These are phyloP conservation scores for Hymenoscyphus linearis DNA, from an alignment of 2,329 filamentous ascomycete species.

Conservation along the genomic window DNA sequence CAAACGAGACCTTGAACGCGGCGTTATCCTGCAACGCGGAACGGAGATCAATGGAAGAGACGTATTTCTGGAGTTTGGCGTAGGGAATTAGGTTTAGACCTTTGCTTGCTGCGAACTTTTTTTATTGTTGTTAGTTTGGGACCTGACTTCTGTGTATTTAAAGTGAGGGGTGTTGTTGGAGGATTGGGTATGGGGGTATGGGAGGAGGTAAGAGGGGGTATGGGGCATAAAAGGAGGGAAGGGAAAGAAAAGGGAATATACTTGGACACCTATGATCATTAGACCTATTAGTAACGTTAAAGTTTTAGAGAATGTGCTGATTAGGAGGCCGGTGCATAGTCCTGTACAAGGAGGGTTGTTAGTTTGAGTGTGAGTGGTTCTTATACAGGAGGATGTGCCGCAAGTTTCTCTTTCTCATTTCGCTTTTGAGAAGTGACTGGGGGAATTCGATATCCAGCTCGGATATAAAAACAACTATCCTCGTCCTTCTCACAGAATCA, in stretches of 20 bases:
- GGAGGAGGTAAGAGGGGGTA: no score
- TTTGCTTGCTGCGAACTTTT: conserved; percentile 43
- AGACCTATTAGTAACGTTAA: conserved; percentile 63
- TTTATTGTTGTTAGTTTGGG: conserved; percentile 7
- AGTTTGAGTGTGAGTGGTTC: no score
- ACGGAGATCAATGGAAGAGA: conserved; percentile 44
- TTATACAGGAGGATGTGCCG: no score
- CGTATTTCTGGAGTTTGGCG: conserved; percentile 41
- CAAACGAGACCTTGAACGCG: conserved; percentile 51
- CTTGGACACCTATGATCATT: conserved; percentile 47
- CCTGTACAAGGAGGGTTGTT: conserved; percentile 11
- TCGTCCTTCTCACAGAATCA: no score
- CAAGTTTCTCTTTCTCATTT: no score
- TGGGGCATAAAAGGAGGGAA: neutral
- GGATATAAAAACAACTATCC: no score
- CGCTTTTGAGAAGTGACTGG: no score
- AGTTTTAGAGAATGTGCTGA: conserved; percentile 66
- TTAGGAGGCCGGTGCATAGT: conserved; percentile 40
- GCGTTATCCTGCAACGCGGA: conserved; percentile 34
- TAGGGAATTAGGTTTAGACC: conserved; percentile 42
- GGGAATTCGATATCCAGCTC: no score
- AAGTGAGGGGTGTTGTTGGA: no score
- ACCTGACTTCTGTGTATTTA: no score
- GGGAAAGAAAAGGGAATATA: conserved; percentile 7
- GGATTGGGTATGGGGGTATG: no score